phyloP scores from a whole-genome alignment of 1,284 basidiomycete species.

The Boletellus deceptivus region DNA sequence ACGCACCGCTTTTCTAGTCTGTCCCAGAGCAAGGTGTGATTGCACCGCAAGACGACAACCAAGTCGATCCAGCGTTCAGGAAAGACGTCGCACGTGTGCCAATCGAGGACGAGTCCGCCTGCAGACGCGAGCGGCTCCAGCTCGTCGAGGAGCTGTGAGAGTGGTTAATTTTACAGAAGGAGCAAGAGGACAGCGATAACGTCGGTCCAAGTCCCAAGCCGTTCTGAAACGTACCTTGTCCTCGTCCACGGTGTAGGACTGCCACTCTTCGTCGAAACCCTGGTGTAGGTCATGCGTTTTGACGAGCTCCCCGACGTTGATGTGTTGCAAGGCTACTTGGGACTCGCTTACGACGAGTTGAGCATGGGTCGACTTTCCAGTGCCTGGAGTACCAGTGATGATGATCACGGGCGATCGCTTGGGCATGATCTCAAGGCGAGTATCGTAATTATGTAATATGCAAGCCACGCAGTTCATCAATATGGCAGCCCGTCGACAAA shows the following conservation, averaged over 20 bases:
- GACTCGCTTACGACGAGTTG: constrained; percentile 72
- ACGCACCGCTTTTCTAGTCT: constrained; percentile 88
- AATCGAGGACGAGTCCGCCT: constrained; percentile 91
- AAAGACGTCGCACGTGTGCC: constrained; percentile 95
- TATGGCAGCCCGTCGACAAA: too few relatives aligned
- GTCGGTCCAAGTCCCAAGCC: neutral
- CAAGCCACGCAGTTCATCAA: too few relatives aligned
- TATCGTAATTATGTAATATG: neutral
- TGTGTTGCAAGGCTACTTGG: constrained; percentile 67
- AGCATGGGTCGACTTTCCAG: constrained; percentile 90
- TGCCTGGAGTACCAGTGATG: constrained; percentile 89
- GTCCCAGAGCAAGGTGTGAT: constrained; percentile 90
- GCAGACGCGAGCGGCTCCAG: constrained; percentile 68
- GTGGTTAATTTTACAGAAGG: neutral
- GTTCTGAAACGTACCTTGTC: constrained; percentile 66
- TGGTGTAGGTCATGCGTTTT: constrained; percentile 84
- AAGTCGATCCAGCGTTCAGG: constrained; percentile 97
- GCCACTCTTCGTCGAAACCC: constrained; percentile 92
- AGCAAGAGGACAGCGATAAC: neutral
- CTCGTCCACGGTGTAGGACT: constrained; percentile 92
- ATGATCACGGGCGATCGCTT: constrained; percentile 74
- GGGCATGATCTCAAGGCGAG: neutral
- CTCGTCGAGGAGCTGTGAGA: constrained; percentile 76
- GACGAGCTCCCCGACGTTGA: constrained; percentile 90
- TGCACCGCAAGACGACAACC: constrained; percentile 90